These are phyloP conservation scores for Ustilago lituana DNA, from an alignment of 1,284 basidiomycete species.

Conservation along the genomic window DNA sequence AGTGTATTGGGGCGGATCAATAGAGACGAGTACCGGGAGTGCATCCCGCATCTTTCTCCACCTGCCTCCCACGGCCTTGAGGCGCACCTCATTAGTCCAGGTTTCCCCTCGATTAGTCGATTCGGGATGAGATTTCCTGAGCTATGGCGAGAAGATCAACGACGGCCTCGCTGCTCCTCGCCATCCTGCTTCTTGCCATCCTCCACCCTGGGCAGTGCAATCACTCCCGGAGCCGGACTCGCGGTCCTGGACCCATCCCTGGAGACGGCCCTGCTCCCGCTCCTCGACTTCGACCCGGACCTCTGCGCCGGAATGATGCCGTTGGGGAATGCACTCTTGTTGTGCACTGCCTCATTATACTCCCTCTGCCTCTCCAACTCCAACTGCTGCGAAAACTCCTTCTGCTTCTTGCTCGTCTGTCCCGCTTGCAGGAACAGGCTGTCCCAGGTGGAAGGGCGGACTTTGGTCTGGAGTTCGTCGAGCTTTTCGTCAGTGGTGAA, in stretches of 20 bases:
- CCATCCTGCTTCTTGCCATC: slow-evolving; percentile 1
- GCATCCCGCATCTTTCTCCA: no score
- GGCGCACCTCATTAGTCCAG: no score
- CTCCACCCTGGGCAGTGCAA: slow-evolving; percentile 9
- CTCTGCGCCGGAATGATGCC: slow-evolving; percentile 32
- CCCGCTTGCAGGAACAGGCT: slow-evolving; percentile 42
- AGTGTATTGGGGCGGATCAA: no score
- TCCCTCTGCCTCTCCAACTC: slow-evolving; percentile 32
- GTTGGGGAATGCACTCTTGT: slow-evolving; percentile 33
- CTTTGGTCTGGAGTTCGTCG: slow-evolving; percentile 70
- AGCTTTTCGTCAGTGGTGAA: slow-evolving; percentile 79
- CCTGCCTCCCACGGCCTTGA: no score
- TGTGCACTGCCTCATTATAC: slow-evolving; percentile 38
- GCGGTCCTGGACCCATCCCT: slow-evolving; percentile 20
- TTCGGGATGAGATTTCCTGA: no score
- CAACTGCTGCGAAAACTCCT: slow-evolving; percentile 43
- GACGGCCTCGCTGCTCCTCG: slow-evolving; percentile 24
- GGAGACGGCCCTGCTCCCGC: slow-evolving; percentile 9
- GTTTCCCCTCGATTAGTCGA: no score
- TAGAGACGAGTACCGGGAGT: no score
- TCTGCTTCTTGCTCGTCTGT: slow-evolving; percentile 45
- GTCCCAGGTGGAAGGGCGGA: slow-evolving; percentile 51
- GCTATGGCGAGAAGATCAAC: not conserved
- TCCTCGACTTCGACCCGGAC: slow-evolving; percentile 12
- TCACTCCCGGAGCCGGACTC: slow-evolving; percentile 16